A percentile compares a stretch with the other conserved stretches of the same genome.
phyloP scores from a whole-genome alignment of 352 stramenopile species.

The Phytopythium kandeliae region DNA sequence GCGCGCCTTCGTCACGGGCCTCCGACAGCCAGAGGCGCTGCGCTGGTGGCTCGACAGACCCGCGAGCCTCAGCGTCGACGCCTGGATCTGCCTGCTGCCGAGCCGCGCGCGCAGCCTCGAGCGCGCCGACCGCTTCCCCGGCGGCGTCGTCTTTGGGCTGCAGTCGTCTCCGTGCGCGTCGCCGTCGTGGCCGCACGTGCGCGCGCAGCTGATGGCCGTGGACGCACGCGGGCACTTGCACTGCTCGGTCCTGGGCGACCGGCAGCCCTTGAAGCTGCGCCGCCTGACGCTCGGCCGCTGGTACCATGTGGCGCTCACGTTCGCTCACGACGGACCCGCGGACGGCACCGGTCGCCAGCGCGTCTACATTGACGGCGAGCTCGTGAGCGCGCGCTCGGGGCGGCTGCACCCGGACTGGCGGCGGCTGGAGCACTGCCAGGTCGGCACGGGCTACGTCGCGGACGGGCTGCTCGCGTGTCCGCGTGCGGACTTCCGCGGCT shows the following conservation, averaged over 20 bases:
- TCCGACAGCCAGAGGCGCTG: not conserved
- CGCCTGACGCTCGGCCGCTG: conserved; percentile 10
- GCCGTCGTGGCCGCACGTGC: not conserved
- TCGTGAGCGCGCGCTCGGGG: conserved; percentile 6
- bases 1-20: not conserved
- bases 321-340: not conserved
- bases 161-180: conserved; percentile 5
- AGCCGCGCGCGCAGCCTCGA: not conserved
- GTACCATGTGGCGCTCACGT: conserved; percentile 17
- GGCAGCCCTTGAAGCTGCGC: conserved; percentile 3
- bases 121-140: not conserved
- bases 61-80: conserved; percentile 14
- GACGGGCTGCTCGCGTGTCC: conserved; percentile 3
- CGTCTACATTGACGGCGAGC: conserved; percentile 12
- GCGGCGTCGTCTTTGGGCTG: conserved; percentile 15
- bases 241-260: conserved; percentile 12
- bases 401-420: conserved; percentile 10
- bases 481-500: conserved; percentile 9
- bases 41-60: not conserved
- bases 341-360: not conserved
- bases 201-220: conserved; percentile 12
- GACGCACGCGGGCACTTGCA: conserved; percentile 11
- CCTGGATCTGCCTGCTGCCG: conserved; percentile 21
- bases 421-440: conserved; percentile 5
- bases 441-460: conserved; percentile 1